Percentiles rank a stretch among this genome's conserved stretches.
These are phyloP conservation scores for Linnemannia elongata DNA, from an alignment of 192 early-diverging fungal species.

Conservation along the genomic window DNA sequence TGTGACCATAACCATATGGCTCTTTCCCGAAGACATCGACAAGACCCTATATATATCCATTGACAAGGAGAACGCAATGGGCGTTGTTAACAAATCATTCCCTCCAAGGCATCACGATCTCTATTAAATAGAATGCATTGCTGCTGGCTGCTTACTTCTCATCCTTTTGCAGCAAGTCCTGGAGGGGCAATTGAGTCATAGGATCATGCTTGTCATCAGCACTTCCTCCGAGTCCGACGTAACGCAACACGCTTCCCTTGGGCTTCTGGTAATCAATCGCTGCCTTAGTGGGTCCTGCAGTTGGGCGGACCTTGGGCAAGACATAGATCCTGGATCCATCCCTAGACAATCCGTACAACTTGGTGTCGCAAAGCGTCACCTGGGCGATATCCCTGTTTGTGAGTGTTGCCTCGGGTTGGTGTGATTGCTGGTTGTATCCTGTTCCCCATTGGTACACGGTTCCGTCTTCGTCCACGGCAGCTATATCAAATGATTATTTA, in stretches of 20 bases:
- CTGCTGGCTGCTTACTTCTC: constrained; percentile 17
- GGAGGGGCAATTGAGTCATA: constrained; percentile 41
- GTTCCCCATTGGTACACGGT: constrained; percentile 60
- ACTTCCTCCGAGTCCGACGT: constrained; percentile 40
- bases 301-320: constrained; percentile 45
- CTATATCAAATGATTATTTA: constrained; percentile 11
- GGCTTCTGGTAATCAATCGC: constrained; percentile 36
- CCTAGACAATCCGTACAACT: constrained; percentile 37
- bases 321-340: constrained; percentile 43
- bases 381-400: constrained; percentile 45
- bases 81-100: neutral
- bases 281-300: constrained; percentile 33
- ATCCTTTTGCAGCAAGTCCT: constrained; percentile 28
- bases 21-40: constrained; percentile 54
- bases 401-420: constrained; percentile 48
- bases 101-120: neutral
- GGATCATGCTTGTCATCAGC: constrained; percentile 22
- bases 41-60: constrained; percentile 29
- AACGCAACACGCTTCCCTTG: constrained; percentile 24
- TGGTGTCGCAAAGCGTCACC: constrained; percentile 44
- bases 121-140: no score
- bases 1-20: constrained; percentile 56
- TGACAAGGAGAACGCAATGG: neutral
- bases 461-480: constrained; percentile 57
- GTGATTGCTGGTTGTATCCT: constrained; percentile 36